These are phyloP conservation scores for Nothomitra cinnamomea DNA, from an alignment of 2,329 filamentous ascomycete genomes.

Conservation along the genomic window DNA sequence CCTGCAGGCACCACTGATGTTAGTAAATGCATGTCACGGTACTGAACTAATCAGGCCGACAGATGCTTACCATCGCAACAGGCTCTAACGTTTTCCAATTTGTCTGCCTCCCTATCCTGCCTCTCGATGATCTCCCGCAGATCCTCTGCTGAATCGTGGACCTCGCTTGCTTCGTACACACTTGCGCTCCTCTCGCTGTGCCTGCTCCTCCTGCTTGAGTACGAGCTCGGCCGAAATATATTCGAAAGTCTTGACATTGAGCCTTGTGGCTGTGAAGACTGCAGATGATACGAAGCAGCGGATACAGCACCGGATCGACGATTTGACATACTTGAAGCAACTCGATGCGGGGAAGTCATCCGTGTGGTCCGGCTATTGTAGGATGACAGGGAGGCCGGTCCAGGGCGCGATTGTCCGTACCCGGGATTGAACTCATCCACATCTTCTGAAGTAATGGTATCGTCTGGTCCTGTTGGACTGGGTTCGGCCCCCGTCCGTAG, in stretches of 20 bases:
- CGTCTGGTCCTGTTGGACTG: conserved; percentile 35
- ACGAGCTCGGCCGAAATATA: conserved; percentile 30
- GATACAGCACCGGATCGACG: conserved; percentile 15
- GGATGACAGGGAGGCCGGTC: conserved; percentile 53
- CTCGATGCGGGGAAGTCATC: conserved; percentile 46
- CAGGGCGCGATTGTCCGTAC: conserved; percentile 28
- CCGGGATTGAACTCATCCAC: conserved; percentile 70
- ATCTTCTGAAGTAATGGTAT: conserved; percentile 40
- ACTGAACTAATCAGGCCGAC: background rate
- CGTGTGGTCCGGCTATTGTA: conserved; percentile 60
- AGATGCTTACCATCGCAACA: conserved; percentile 83
- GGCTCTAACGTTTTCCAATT: conserved; percentile 85
- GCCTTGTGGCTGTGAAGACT: conserved; percentile 19
- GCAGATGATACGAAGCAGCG: conserved; percentile 11
- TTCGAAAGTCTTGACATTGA: conserved; percentile 30
- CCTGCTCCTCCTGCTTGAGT: conserved; percentile 29
- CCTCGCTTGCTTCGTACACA: conserved; percentile 36
- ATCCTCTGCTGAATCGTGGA: conserved; percentile 36
- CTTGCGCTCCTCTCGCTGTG: conserved; percentile 14
- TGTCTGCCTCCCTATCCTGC: conserved; percentile 58
- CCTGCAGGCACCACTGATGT: conserved; percentile 18
- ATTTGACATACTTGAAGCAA: conserved; percentile 27
- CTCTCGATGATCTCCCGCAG: conserved; percentile 19
- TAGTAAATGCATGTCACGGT: background rate
- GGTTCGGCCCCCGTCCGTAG: conserved; percentile 48